These are phyloP conservation scores for Candida hungchunana DNA, from an alignment of 805 yeast genomes.

Conservation along the genomic window DNA sequence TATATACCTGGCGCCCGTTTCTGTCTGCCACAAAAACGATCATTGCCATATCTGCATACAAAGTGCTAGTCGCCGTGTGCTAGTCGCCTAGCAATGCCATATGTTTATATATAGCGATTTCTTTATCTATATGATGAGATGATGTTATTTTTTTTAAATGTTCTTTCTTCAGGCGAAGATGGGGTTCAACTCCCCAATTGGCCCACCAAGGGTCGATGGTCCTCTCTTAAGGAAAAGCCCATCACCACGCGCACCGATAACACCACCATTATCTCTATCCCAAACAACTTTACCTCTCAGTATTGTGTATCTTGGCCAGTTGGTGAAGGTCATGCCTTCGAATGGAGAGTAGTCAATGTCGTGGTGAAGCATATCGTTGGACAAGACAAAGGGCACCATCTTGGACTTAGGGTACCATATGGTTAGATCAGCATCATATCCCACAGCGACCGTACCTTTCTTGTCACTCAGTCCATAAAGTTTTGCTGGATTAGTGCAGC, in stretches of 20 bases:
- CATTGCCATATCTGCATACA: too few relatives aligned
- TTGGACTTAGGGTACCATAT: constrained; percentile 42
- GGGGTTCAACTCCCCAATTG: constrained; percentile 22
- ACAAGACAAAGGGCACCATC: constrained; percentile 26
- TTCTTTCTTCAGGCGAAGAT: constrained; percentile 6
- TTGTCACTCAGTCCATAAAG: constrained; percentile 38
- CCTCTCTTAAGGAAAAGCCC: constrained; percentile 30
- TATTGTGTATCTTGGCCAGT: constrained; percentile 45
- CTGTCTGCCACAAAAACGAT: too few relatives aligned
- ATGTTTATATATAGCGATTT: too few relatives aligned
- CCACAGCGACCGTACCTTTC: constrained; percentile 42
- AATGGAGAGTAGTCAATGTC: constrained; percentile 37
- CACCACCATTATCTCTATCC: constrained; percentile 25
- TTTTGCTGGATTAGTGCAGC: constrained; percentile 43
- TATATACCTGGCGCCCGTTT: too few relatives aligned
- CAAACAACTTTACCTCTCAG: constrained; percentile 35
- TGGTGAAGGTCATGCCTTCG: constrained; percentile 36
- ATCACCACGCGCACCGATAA: constrained; percentile 15
- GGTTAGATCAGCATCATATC: constrained; percentile 45
- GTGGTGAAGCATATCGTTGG: constrained; percentile 32
- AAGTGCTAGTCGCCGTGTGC: too few relatives aligned
- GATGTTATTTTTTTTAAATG: neutral
- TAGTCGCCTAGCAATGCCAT: too few relatives aligned
- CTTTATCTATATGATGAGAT: too few relatives aligned
- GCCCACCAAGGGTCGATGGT: constrained; percentile 20